A percentile compares a stretch with the other conserved stretches of the same genome.
phyloP scores from a whole-genome alignment of 2,329 filamentous ascomycete species.

The Alternaria conjuncta region DNA sequence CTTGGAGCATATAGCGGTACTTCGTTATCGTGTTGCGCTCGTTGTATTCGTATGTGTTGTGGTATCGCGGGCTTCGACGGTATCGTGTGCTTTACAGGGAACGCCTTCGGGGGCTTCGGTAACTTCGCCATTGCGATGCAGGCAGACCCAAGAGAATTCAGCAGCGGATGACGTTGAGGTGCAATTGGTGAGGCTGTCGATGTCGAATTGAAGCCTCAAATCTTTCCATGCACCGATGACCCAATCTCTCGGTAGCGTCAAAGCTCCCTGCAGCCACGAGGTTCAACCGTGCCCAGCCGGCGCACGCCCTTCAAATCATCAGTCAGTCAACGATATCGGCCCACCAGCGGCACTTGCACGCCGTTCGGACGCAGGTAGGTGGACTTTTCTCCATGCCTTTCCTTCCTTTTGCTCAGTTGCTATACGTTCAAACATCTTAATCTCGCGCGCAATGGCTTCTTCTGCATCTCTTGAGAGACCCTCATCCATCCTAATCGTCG shows the following conservation, averaged over 20 bases:
- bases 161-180: constrained; percentile 14
- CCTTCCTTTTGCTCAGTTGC: background rate
- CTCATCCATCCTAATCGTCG: constrained; percentile 56
- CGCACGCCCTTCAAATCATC: constrained; percentile 15
- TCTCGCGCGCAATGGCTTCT: constrained; percentile 28
- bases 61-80: constrained; percentile 26
- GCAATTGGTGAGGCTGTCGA: constrained; percentile 23
- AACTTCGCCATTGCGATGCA: constrained; percentile 43
- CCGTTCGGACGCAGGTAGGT: constrained; percentile 15
- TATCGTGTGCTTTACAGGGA: constrained; percentile 28
- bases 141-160: constrained; percentile 4
- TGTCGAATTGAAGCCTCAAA: constrained; percentile 12
- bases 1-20: constrained; percentile 18
- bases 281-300: constrained; percentile 34
- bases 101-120: constrained; percentile 33
- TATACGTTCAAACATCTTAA: background rate
- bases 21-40: constrained; percentile 14
- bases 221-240: constrained; percentile 22
- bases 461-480: constrained; percentile 35
- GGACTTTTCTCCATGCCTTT: background rate
- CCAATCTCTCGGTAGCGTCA: constrained; percentile 20
- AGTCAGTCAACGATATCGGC: constrained; percentile 37
- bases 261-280: constrained; percentile 23
- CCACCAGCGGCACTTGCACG: constrained; percentile 12
- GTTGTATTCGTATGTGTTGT: constrained; percentile 23